Percentiles rank a stretch among this genome's conserved stretches.
Evolutionary conservation across 169 alveolate genomes (phyloP).

Genomic region (Babesia gibsoni): DNA sequence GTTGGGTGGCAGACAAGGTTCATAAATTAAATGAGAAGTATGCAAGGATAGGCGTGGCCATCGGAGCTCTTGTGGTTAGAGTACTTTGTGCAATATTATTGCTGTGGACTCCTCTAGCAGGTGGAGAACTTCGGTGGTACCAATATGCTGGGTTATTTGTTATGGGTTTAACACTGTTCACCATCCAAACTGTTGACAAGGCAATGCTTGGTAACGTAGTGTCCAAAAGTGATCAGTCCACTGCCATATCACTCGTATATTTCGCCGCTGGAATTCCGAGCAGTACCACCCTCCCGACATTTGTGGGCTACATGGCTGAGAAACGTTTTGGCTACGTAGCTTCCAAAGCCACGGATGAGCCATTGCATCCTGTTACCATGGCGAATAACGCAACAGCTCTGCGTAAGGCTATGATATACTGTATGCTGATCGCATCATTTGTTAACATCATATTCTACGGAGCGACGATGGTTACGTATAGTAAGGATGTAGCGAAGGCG

Average conservation of each 20-base stretch:
- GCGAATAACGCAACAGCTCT: constrained; percentile 3
- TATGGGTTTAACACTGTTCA: constrained; percentile 83
- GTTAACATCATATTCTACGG: constrained; percentile 12
- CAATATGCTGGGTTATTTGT: constrained; percentile 66
- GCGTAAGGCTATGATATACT: constrained; percentile 19
- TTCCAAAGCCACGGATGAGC: background rate
- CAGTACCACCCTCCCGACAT: constrained; percentile 82
- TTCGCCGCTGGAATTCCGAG: constrained; percentile 86
- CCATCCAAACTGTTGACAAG: constrained; percentile 88
- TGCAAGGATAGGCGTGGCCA: constrained; percentile 85
- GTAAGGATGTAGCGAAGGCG: no score
- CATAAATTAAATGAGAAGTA: constrained; percentile 74
- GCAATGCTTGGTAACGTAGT: constrained; percentile 87
- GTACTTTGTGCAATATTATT: constrained; percentile 69
- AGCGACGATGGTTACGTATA: constrained; percentile 8
- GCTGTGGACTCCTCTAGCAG: constrained; percentile 65
- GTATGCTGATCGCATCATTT: background rate
- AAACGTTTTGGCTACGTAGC: constrained; percentile 72
- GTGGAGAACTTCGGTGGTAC: constrained; percentile 50
- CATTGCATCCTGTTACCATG: background rate
- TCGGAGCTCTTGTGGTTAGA: constrained; percentile 69
- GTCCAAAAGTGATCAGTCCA: constrained; percentile 83
- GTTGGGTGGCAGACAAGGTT: constrained; percentile 79
- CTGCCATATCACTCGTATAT: constrained; percentile 79
- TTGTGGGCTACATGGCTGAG: constrained; percentile 85